These are phyloP conservation scores for Paramecium caudatum DNA, from an alignment of 73 alveolate genomes.

Conservation along the genomic window DNA sequence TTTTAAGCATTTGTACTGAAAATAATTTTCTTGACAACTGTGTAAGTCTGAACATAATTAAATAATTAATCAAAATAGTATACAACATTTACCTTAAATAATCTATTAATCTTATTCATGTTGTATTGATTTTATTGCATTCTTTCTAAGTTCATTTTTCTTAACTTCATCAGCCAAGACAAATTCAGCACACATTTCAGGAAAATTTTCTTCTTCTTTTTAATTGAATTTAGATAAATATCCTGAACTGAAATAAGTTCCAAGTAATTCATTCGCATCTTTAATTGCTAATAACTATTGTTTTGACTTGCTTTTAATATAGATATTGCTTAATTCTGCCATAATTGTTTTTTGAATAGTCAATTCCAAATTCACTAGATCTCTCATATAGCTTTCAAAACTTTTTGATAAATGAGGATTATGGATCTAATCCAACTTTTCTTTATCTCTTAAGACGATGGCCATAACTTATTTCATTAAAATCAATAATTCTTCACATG, in stretches of 20 bases:
- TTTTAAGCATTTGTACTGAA: too few species aligned
- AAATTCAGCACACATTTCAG: not conserved
- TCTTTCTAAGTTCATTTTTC: not conserved
- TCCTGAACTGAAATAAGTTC: constrained; percentile 24
- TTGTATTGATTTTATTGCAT: not conserved
- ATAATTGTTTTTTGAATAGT: not conserved
- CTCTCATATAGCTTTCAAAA: constrained; percentile 12
- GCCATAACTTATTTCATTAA: not conserved
- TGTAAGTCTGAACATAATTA: too few species aligned
- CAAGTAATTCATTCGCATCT: constrained; percentile 33
- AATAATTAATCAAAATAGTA: not conserved
- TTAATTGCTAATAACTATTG: constrained; percentile 26
- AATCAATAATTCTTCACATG: not conserved
- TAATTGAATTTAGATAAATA: not conserved
- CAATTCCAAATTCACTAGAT: not conserved
- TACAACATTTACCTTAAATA: constrained; percentile 11
- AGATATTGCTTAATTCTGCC: not conserved
- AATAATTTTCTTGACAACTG: too few species aligned
- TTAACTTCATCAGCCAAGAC: constrained; percentile 12
- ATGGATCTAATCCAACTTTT: not conserved
- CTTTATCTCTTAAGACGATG: not conserved
- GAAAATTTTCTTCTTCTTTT: not conserved
- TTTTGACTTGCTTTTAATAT: not conserved
- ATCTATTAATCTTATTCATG: not conserved
- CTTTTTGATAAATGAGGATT: constrained; percentile 5